Conservation (phyloP, 306 rosid species). For the Rosa lucieae region DNA sequence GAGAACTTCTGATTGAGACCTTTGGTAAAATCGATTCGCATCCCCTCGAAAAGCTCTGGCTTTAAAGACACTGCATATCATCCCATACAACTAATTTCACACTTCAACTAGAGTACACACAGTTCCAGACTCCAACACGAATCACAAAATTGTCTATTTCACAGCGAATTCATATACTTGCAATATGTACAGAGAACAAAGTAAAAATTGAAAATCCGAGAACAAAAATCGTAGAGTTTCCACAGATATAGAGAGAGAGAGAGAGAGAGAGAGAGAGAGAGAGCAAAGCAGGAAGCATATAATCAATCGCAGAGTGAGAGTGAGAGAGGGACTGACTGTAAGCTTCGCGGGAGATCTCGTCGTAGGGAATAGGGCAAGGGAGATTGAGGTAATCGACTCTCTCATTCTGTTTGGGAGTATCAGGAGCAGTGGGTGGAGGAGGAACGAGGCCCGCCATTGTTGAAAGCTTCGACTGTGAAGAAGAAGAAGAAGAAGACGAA, state of each 20-base stretch:
- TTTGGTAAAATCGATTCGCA: slow-evolving; percentile 94
- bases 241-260: not conserved
- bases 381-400: slow-evolving; percentile 75
- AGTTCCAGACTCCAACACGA: not conserved
- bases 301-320: not conserved
- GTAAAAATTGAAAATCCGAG: not conserved
- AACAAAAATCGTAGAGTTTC: not conserved
- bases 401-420: slow-evolving; percentile 33
- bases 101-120: not conserved
- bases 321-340: slow-evolving; percentile 49
- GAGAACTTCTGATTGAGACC: slow-evolving; percentile 87
- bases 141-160: not conserved
- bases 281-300: not conserved
- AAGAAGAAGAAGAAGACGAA: no score
- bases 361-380: slow-evolving; percentile 91
- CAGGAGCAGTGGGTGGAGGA: slow-evolving; percentile 26
- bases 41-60: slow-evolving; percentile 93
- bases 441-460: slow-evolving; percentile 46
- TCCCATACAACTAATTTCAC: not conserved
- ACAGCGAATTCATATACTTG: not conserved
- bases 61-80: slow-evolving; percentile 78
- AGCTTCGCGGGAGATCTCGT: slow-evolving; percentile 98
- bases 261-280: no score
- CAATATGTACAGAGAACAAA: not conserved
- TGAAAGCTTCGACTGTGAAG: no score